These are phyloP conservation scores for Crithidia sp. DNA, from an alignment of 208 protist species.

Conservation along the genomic window DNA sequence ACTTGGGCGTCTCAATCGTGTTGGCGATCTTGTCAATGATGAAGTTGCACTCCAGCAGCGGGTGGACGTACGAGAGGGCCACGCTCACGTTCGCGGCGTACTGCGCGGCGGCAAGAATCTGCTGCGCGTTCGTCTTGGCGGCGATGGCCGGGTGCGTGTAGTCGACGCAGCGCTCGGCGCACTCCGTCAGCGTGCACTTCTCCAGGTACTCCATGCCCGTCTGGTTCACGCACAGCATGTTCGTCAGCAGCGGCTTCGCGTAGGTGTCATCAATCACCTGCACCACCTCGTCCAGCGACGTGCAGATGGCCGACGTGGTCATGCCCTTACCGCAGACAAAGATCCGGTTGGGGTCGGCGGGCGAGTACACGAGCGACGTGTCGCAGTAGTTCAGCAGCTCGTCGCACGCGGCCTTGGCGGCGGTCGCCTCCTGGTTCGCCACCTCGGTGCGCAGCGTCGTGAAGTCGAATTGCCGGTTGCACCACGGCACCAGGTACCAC, in stretches of 20 bases:
- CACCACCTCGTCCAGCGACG: slow-evolving; percentile 43
- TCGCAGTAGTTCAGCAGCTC: slow-evolving; percentile 69
- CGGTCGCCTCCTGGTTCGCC: slow-evolving; percentile 13
- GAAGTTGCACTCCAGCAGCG: slow-evolving; percentile 81
- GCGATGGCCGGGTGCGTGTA: slow-evolving; percentile 21
- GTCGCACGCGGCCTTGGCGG: slow-evolving; percentile 43
- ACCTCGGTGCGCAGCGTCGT: slow-evolving; percentile 37
- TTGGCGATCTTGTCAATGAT: slow-evolving; percentile 67
- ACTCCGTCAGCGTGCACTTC: slow-evolving; percentile 57
- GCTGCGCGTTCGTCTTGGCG: slow-evolving; percentile 30
- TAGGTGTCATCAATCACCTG: slow-evolving; percentile 39
- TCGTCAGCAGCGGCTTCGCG: slow-evolving; percentile 51
- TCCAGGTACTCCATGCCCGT: slow-evolving; percentile 43
- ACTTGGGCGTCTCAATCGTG: slow-evolving; percentile 46
- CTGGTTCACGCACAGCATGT: slow-evolving; percentile 55
- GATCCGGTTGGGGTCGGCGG: slow-evolving; percentile 15
- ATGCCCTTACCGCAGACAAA: slow-evolving; percentile 60
- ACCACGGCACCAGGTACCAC: slow-evolving; percentile 81
- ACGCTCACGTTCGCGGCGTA: slow-evolving; percentile 60
- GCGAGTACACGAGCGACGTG: slow-evolving; percentile 16
- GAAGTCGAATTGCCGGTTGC: slow-evolving; percentile 55
- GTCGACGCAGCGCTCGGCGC: slow-evolving; percentile 49
- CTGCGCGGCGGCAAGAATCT: slow-evolving; percentile 33
- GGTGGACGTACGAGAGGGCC: slow-evolving; percentile 64
- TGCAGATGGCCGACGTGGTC: slow-evolving; percentile 31